These are phyloP conservation scores for Fraxinus americana DNA, from an alignment of 257 asterid genomes.

Conservation along the genomic window DNA sequence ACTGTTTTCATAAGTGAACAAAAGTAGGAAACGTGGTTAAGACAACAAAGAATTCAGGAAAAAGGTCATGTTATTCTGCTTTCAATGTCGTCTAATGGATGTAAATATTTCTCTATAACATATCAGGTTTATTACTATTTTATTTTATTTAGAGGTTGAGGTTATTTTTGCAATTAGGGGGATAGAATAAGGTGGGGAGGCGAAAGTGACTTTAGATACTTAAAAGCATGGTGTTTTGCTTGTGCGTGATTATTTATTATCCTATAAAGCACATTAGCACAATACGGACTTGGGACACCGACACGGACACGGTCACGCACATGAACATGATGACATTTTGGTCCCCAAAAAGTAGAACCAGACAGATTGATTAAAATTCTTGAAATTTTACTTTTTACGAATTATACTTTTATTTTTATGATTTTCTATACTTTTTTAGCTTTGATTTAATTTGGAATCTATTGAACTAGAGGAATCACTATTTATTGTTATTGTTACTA, in stretches of 20 bases:
- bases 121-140: background rate
- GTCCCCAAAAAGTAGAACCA: background rate
- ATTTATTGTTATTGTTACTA: too few relatives aligned
- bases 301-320: background rate
- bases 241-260: background rate
- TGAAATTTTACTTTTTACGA: background rate
- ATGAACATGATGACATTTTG: background rate
- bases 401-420: background rate
- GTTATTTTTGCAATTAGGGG: background rate
- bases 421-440: background rate
- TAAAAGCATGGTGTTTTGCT: background rate
- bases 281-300: background rate
- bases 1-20: background rate
- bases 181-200: background rate
- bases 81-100: background rate
- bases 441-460: background rate
- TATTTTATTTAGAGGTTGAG: background rate
- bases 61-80: constrained; percentile 2
- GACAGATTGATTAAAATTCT: background rate
- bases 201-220: background rate
- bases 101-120: background rate
- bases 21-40: background rate
- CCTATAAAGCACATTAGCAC: background rate
- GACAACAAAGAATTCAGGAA: background rate
- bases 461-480: background rate